Evolutionary conservation across 371 early-diverging fungal species (phyloP).

Genomic region (Lichtheimia ramosa): DNA sequence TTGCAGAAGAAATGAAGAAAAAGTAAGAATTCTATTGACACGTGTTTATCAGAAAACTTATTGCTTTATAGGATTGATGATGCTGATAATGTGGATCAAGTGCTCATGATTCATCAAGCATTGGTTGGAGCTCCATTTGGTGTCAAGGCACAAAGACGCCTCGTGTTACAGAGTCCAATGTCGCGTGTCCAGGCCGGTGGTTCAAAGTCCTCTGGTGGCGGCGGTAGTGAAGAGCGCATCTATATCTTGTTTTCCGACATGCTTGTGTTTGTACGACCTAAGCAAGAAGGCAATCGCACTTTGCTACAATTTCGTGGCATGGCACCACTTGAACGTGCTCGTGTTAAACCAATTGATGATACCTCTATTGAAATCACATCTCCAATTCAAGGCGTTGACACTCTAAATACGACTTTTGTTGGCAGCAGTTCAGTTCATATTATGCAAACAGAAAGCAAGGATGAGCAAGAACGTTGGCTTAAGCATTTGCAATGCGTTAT

Average conservation of each 20-base stretch:
- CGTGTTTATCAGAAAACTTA: too few relatives aligned
- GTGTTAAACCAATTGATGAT: constrained; percentile 8
- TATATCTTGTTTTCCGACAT: constrained; percentile 32
- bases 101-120: constrained; percentile 29
- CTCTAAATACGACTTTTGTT: constrained; percentile 25
- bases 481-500: constrained; percentile 20
- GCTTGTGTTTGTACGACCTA: constrained; percentile 25
- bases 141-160: constrained; percentile 33
- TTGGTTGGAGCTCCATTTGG: constrained; percentile 37
- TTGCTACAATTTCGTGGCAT: constrained; percentile 26
- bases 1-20: constrained; percentile 28
- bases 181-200: constrained; percentile 3
- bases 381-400: constrained; percentile 26
- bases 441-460: constrained; percentile 16
- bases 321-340: constrained; percentile 25
- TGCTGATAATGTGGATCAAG: constrained; percentile 38
- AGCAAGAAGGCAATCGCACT: constrained; percentile 19
- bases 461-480: constrained; percentile 26
- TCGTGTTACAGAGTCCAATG: constrained; percentile 25
- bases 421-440: constrained; percentile 21
- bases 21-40: constrained; percentile 14
- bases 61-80: constrained; percentile 22
- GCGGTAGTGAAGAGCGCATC: constrained; percentile 15
- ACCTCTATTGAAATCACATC: constrained; percentile 26
- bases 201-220: neutral